These are phyloP conservation scores for Eremochloa ophiuroides DNA, from an alignment of 176 grass and related monocot species.

Conservation along the genomic window DNA sequence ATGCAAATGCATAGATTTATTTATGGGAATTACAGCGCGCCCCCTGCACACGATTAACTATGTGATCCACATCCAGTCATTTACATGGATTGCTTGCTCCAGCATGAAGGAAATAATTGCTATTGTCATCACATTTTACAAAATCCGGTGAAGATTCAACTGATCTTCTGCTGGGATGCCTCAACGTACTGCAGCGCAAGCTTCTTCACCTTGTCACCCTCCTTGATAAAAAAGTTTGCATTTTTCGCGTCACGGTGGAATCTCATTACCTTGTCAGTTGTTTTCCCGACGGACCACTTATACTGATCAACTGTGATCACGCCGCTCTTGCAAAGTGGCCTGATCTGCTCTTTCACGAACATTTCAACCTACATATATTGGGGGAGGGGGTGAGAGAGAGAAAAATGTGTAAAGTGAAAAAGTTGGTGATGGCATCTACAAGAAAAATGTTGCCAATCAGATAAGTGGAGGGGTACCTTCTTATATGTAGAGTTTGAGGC, in stretches of 20 bases:
- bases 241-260: constrained; percentile 66
- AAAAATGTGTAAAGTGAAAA: neutral
- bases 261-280: constrained; percentile 80
- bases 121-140: neutral
- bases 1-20: neutral
- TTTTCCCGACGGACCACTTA: constrained; percentile 60
- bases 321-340: constrained; percentile 88
- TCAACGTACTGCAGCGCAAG: constrained; percentile 86
- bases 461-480: constrained; percentile 83
- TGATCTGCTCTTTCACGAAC: constrained; percentile 91
- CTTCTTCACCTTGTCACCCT: constrained; percentile 93
- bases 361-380: constrained; percentile 60
- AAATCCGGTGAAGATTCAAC: neutral
- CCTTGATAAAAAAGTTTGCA: constrained; percentile 88
- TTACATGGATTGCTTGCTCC: neutral
- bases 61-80: neutral
- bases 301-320: constrained; percentile 84
- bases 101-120: neutral
- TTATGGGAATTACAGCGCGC: no score
- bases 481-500: constrained; percentile 58
- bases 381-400: no score
- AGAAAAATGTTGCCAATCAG: neutral
- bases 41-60: neutral
- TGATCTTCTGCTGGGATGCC: constrained; percentile 58
- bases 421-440: neutral